phyloP scores from a whole-genome alignment of 306 rosid species.

The Herpetospermum pedunculosum region DNA sequence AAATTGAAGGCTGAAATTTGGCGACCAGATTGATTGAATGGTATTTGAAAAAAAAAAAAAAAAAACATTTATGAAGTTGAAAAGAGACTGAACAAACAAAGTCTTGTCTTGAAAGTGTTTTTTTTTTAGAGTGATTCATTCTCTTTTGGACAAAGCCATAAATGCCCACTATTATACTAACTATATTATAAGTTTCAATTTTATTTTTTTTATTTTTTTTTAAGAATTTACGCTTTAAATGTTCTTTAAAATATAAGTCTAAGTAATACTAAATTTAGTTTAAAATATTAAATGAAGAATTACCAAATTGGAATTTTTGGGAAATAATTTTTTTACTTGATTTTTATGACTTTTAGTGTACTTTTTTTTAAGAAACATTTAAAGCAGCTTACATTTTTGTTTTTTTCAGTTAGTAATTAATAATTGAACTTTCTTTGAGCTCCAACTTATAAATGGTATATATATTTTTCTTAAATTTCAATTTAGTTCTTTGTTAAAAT shows the following conservation, averaged over 20 bases:
- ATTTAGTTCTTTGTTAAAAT: too few relatives aligned
- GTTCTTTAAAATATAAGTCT: background rate
- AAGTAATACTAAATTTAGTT: too few relatives aligned
- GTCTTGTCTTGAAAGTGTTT: constrained; percentile 6
- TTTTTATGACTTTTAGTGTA: background rate
- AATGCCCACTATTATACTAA: background rate
- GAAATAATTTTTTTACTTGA: too few relatives aligned
- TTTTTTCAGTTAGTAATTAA: background rate
- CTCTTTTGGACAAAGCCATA: constrained; percentile 7
- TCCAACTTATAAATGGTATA: too few relatives aligned
- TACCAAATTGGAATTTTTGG: too few relatives aligned
- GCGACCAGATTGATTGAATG: constrained; percentile 6
- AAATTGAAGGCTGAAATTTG: constrained; percentile 9
- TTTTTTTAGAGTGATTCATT: constrained; percentile 4
- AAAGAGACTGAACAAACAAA: constrained; percentile 5
- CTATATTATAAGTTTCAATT: background rate
- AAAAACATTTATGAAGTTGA: background rate
- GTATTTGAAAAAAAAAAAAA: background rate
- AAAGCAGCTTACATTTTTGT: background rate
- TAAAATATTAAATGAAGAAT: too few relatives aligned
- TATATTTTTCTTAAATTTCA: too few relatives aligned
- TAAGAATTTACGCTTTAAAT: background rate
- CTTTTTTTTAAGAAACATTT: background rate
- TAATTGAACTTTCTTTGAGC: background rate
- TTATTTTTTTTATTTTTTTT: background rate